These are phyloP conservation scores for Nitzschia sp. DNA, from an alignment of 108 stramenopile species.

Conservation along the genomic window DNA sequence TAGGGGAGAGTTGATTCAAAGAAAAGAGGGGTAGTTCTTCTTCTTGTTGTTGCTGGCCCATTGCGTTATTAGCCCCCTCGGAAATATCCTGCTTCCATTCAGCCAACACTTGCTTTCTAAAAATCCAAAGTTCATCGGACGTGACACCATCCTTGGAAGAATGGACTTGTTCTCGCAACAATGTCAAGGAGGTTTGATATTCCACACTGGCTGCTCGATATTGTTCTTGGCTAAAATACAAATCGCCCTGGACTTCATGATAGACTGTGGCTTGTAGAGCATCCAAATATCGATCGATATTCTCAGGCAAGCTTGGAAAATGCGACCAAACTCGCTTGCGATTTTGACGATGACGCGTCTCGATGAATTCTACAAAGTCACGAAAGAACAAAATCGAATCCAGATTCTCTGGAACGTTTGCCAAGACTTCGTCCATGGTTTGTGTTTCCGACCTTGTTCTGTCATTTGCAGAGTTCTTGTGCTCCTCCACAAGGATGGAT, in stretches of 20 bases:
- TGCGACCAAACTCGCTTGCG: background rate
- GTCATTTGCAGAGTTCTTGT: too few relatives aligned
- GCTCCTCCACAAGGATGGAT: too few relatives aligned
- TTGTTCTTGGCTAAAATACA: background rate
- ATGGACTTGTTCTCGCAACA: background rate
- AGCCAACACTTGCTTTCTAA: background rate
- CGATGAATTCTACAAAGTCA: background rate
- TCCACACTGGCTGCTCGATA: background rate
- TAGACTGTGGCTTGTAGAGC: constrained; percentile 1
- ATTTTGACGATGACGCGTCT: background rate
- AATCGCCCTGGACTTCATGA: background rate
- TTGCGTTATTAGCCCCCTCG: background rate
- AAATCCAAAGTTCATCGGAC: background rate
- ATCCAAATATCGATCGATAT: background rate
- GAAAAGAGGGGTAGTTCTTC: too few relatives aligned
- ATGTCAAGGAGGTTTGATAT: background rate
- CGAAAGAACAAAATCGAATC: too few relatives aligned
- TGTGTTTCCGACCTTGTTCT: too few relatives aligned
- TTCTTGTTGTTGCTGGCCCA: background rate
- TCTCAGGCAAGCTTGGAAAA: background rate
- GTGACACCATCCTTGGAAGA: background rate
- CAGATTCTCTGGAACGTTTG: too few relatives aligned
- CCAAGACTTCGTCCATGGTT: too few relatives aligned
- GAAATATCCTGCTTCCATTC: background rate
- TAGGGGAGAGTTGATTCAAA: too few relatives aligned